A percentile compares a stretch with the other conserved stretches of the same genome.
phyloP scores from a whole-genome alignment of 176 grass and related monocot genomes.

The sorghum (Sorghum bicolor) region Sorghum_bicolor_NCBIv3 NC_012871.2:18941001-18941500 shows the following conservation, averaged over 20 bases:
- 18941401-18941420: constrained; percentile 45
- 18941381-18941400: constrained; percentile 72
- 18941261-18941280: constrained; percentile 70
- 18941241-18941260: constrained; percentile 79
- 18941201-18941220: constrained; percentile 94
- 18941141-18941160: constrained; percentile 63
- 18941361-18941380: constrained; percentile 63
- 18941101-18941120: constrained; percentile 81
- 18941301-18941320: constrained; percentile 42
- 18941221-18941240: constrained; percentile 70
- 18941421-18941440: constrained; percentile 28
- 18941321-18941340: constrained; percentile 52
- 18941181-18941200: constrained; percentile 42
- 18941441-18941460: constrained; percentile 15
- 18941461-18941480: constrained; percentile 55
- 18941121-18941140: constrained; percentile 93
- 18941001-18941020: constrained; percentile 58
- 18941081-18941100: constrained; percentile 75
- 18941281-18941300: constrained; percentile 66
- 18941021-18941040: constrained; percentile 29
- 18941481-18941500: constrained; percentile 71
- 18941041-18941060: constrained; percentile 57
- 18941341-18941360: constrained; percentile 70
- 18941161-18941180: constrained; percentile 43
- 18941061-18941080: constrained; percentile 75